Evolutionary conservation across 768 basidiomycete species (phyloP).

Genomic region (Austroboletus festivus): DNA sequence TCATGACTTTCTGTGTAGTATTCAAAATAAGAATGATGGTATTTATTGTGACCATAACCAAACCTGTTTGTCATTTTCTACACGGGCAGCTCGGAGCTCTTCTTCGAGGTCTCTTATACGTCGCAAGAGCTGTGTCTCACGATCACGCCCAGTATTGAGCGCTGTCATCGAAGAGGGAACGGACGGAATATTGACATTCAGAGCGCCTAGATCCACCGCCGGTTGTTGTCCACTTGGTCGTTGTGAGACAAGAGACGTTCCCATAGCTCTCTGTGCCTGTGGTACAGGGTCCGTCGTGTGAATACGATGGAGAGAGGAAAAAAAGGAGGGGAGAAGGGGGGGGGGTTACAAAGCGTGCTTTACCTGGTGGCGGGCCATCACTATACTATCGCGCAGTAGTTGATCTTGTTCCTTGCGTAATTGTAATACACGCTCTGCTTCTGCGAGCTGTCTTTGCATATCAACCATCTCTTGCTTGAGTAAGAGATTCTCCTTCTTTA

Average conservation of each 20-base stretch:
- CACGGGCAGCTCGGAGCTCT: conserved; percentile 57
- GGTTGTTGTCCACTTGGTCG: conserved; percentile 37
- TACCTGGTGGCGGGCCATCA: conserved; percentile 66
- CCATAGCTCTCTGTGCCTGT: conserved; percentile 79
- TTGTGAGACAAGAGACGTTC: conserved; percentile 58
- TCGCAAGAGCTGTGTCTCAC: conserved; percentile 49
- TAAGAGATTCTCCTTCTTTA: conserved; percentile 65
- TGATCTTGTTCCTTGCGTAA: conserved; percentile 75
- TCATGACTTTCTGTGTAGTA: conserved; percentile 68
- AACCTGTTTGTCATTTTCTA: conserved; percentile 86
- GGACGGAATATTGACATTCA: conserved; percentile 57
- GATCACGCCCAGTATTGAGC: conserved; percentile 51
- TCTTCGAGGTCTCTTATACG: conserved; percentile 76
- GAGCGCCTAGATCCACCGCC: conserved; percentile 48
- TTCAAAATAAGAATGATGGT: conserved; percentile 12
- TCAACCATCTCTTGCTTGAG: conserved; percentile 61
- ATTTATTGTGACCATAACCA: conserved; percentile 20
- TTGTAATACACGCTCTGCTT: conserved; percentile 61
- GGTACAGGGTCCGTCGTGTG: not conserved
- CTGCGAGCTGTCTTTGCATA: conserved; percentile 55
- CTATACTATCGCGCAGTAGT: conserved; percentile 78
- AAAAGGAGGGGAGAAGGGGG: too few species aligned
- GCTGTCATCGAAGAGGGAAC: conserved; percentile 46
- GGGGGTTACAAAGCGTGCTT: too few species aligned
- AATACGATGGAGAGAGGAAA: conserved; percentile 1